Evolutionary conservation across 352 stramenopile genomes (phyloP), one percentile per base, ranked within the genome.

Genomic region (Pythium sp.): DNA sequence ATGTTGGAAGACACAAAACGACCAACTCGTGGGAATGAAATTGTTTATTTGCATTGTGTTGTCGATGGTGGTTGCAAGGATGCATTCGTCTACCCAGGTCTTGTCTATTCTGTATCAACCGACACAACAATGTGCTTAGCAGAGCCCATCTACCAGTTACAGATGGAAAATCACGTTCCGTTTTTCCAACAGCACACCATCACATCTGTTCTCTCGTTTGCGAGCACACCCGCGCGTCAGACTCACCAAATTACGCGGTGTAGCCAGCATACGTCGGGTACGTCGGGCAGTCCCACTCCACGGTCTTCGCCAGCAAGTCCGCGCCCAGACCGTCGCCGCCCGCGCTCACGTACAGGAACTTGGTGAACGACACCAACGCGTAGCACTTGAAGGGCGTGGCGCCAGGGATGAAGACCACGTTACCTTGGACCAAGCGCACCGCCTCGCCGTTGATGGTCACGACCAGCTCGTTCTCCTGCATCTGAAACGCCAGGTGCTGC

Each of bases 311-410:
- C n/a, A 83, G 69, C 57, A 86, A 60, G 8, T 82, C 76, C 47
- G 72, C 66, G 58, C 82, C 76, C 12, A 84, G 76, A 22, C 77
- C 79, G 51, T 87, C 75, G 51, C 60, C 73, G 0, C 79, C 79
- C 3, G 62, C 79, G 62, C 79, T 83, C 51, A 87, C 79, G 70
- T 84, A 87, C 38, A 84, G 68, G 38, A 86, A 82, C 72, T 86
- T 86, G 65, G 78, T 86, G 60, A 83, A 75, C 15, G 79, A 72
- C 53, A 84, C 79, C 7, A 72, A 70, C 12, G 79, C 75, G 63
- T 80, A 78, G 71, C 84, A 86, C 66, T 64, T 69, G 74, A 86
- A 84, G 38, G 73, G 76, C 12, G 76, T 84, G 47, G 72, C 71
- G 15, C 65, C 71, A 5, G 79, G 76, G 18, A 86, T 67, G 61